A percentile compares a stretch with the other conserved stretches of the same genome.
phyloP scores from a whole-genome alignment of 441 rosid species.

The Populus hybrid region DNA sequence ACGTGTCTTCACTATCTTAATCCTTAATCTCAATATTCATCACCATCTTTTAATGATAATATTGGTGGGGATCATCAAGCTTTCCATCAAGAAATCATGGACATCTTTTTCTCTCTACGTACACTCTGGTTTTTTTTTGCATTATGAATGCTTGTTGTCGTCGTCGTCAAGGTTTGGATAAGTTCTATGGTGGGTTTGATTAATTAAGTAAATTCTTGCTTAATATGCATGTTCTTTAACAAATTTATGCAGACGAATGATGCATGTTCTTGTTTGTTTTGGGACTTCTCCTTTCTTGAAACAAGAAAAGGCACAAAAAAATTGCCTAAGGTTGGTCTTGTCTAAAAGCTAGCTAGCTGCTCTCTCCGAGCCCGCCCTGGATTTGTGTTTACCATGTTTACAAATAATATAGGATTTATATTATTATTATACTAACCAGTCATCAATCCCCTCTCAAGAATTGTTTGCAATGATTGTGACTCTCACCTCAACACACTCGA shows the following conservation, averaged over 20 bases:
- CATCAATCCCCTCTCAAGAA: no score
- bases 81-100: background rate
- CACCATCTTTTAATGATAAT: background rate
- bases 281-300: background rate
- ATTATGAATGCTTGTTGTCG: constrained; percentile 1
- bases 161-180: no score
- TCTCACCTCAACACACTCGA: no score
- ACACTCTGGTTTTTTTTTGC: constrained; percentile 2
- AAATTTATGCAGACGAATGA: constrained; percentile 1
- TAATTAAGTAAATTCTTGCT: background rate
- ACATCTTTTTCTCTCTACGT: background rate
- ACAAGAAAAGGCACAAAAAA: background rate
- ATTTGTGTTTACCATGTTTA: no score
- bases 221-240: background rate
- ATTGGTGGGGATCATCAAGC: constrained; percentile 9
- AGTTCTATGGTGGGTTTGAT: background rate
- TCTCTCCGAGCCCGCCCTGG: background rate
- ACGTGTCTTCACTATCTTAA: background rate
- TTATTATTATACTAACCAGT: no score
- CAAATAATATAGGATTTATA: no score
- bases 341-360: background rate
- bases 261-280: constrained; percentile 1
- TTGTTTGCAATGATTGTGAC: no score
- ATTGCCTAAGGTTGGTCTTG: constrained; percentile 3
- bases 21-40: background rate